Evolutionary conservation across 257 asterid genomes (phyloP).

Genomic region (Solanum pinnatisectum): DNA sequence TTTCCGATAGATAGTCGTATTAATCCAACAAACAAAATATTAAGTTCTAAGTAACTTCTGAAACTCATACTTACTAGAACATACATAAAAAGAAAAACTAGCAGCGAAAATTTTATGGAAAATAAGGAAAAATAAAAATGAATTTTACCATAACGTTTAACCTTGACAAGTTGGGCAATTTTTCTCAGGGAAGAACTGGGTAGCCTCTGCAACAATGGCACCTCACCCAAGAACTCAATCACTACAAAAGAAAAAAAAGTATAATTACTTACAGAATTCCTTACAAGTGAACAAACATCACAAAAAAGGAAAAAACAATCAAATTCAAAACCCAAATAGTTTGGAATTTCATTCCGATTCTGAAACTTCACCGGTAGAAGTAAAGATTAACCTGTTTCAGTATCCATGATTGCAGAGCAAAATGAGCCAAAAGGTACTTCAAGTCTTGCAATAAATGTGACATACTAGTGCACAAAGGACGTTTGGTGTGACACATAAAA

Average conservation of each 20-base stretch:
- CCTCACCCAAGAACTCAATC: constrained; percentile 81
- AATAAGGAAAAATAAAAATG: not conserved
- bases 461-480: not conserved
- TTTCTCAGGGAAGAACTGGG: constrained; percentile 67
- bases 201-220: constrained; percentile 84
- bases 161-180: constrained; percentile 57
- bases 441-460: not conserved
- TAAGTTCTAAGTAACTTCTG: not conserved
- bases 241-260: constrained; percentile 21
- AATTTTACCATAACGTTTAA: constrained; percentile 53
- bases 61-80: not conserved
- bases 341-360: not conserved
- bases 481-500: not conserved
- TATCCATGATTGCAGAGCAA: not conserved
- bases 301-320: not conserved
- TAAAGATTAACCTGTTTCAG: not conserved
- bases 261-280: not conserved
- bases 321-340: not conserved
- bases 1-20: not conserved
- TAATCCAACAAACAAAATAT: not conserved
- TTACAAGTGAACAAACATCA: not conserved
- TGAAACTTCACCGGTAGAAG: not conserved
- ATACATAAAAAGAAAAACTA: not conserved
- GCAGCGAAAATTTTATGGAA: not conserved
- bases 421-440: not conserved